Base-by-base conservation (phyloP, 805 yeast species). In the Yarrowia divulgata region DNA sequence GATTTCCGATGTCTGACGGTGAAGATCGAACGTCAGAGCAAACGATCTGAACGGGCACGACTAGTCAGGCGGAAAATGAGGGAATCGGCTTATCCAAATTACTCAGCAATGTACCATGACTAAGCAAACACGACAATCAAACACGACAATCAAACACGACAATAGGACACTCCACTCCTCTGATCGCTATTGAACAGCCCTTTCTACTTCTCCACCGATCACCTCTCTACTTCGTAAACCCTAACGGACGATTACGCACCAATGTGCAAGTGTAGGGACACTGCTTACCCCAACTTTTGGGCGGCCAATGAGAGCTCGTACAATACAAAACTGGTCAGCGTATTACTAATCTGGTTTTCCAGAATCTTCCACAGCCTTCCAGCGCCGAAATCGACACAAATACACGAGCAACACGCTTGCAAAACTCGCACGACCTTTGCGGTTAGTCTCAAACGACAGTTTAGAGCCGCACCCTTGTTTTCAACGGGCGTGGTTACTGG, bases 221-320 rank as follows among this genome's bases (percentile, higher is more conserved):
- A 39, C 42, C 14, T 13, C 14, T 39, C 42, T 39, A 23, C 4
- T 23, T 4, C 29, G 29, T 23, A 19, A 45, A 52, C 42, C 23
- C 39, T 32, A 48, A 18, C 35, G 49, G 8, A 4, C 9, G 60
- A 54, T 54, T 54, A 39, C 32, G 60, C 29, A 52, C 43, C 13
- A 9, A 3, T 13, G 39, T 32, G 12, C 52, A 18, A 12, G 4
- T 14, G 3, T 7, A 23, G n/a, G 12, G 18, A 18, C 13, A 8
- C 23, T n/a, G 14, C 39, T 49, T 54, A 54, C 60, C 60, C 60
- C 60, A 37, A 14, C 45, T 9, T 50, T n/a, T 39, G 19, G 12
- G 3, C 45, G 23, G 45, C 60, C 60, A 54, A 54, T 54, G 34
- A 9, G 60, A 37, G 58, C 32, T 0, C 18, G 8, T 9, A 32